Conservation (phyloP, 345 rosid species). For the Dipteronia sinensis region DNA sequence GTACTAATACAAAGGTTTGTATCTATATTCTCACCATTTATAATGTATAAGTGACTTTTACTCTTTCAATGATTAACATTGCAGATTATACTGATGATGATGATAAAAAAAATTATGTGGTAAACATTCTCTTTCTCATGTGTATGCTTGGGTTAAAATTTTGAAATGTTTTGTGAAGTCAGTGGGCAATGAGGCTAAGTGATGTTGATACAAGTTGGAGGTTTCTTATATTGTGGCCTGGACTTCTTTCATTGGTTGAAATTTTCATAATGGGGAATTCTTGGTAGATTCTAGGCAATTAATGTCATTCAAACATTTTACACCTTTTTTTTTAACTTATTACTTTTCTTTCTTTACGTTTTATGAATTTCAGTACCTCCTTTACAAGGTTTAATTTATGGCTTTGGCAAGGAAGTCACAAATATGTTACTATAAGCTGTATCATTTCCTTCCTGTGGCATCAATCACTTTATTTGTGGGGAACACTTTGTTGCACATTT, state of each 20-base stretch:
- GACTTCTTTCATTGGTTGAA: neutral
- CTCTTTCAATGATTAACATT: neutral
- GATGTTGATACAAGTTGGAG: neutral
- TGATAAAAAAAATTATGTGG: neutral
- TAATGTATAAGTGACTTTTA: neutral
- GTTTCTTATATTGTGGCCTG: neutral
- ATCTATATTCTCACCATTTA: neutral
- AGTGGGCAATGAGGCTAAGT: neutral
- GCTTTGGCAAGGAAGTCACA: neutral
- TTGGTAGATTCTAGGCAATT: neutral
- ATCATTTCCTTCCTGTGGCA: too few relatives aligned
- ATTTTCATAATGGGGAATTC: neutral
- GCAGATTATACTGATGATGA: neutral
- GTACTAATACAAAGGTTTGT: constrained; percentile 54
- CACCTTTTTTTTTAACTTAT: neutral
- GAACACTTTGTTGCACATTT: neutral
- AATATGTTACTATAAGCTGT: too few relatives aligned
- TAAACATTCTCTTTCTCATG: neutral
- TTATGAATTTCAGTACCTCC: neutral
- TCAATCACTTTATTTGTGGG: neutral
- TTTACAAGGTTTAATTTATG: neutral
- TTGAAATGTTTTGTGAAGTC: neutral
- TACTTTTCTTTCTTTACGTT: neutral
- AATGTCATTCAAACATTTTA: neutral
- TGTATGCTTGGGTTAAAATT: neutral